Base-by-base conservation (phyloP, 225 moss, liverwort and hornwort genomes). In the Physcomitrellopsis africana region DNA sequence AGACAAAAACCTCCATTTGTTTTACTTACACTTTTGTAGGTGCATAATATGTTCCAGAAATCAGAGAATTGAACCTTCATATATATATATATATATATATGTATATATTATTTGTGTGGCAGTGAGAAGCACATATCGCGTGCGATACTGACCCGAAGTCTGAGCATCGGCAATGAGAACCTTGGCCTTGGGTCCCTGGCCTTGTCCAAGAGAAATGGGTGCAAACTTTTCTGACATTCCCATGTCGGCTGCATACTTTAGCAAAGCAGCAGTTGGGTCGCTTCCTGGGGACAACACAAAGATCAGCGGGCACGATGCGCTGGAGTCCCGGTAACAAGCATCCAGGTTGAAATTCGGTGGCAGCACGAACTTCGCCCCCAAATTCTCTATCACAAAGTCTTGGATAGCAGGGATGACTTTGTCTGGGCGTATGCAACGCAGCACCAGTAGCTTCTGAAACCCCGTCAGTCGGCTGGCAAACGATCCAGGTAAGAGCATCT, bases 321-420 rank as follows among this genome's bases (percentile, higher is more conserved):
- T 94, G 0, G 96, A 97, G 62, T 97, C 96, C 63, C 48, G 84
- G 58, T 94, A 97, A 65, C 92, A 92, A 19, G 84, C 83, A 16
- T 97, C 94, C 6, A 97, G 78, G 69, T 91, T 90, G 76, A 97
- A 97, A n/a, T 76, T 72, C 0, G 94, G 94, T 0, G 96, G 94
- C 19, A 90, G 72, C 6, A 97, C 86, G 72, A 94, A 97, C 63
- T 91, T 87, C 0, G 89, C 80, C 23, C 96, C 96, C 8, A 97
- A 74, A 54, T 86, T 91, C 24, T 91, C 72, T 0, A 84, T 78
- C 1, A 94, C 94, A 67, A 94, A 97, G 77, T 92, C 96, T 72
- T 97, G 96, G 6, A 97, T 90, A 59, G 89, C 94, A 0, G 92
- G 91, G 51, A 97, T 91, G 20, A 97, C 92, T 83, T 97, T 97